Base-by-base conservation (phyloP, 176 grass and related monocot genomes). In the Zea mays region DNA sequence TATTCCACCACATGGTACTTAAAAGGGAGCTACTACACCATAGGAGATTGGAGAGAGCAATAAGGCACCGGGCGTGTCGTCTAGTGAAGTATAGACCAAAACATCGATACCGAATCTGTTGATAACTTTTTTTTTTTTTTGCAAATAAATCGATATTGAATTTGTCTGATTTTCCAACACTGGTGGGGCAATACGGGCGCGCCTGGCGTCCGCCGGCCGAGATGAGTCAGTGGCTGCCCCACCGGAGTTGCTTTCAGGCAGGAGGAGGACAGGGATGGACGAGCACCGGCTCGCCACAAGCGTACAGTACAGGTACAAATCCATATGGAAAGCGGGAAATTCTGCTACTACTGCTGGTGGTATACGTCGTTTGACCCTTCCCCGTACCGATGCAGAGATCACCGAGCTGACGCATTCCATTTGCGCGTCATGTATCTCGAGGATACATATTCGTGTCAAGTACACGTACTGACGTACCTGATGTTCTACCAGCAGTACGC, bases 241-340 rank as follows among this genome's bases (percentile, higher is more conserved):
- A 8, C 47, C 67, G 19, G 67, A 33, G 38, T 57, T 43, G 77
- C 49, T 68, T 79, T 79, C 77, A 10, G 77, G 38, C n/a, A n/a
- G n/a, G n/a, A n/a, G n/a, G n/a, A 61, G 7, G 62, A 65, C 36
- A 40, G 61, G 10, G 67, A 69, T 43, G 3, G 42, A 14, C 2
- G 42, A 33, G 43, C 41, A 12, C 10, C 42, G 27, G 5, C 71
- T 5, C 71, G 44, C 75, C 75, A 77, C 75, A 77, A 57, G 15
- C 66, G 4, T 2, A 4, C 45, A 0, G 8, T 27, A 27, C 27
- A 27, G 27, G 27, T 27, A 27, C 27, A 27, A 27, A 27, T 0
- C 27, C 27, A 27, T 27, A 27, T 27, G 27, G 27, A 27, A 27
- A 27, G 27, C 27, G 27, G 8, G 10, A 36, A 54, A 15, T 4